phyloP scores from a whole-genome alignment of 1,284 basidiomycete species.

The Cutaneotrichosporon sp. region DNA sequence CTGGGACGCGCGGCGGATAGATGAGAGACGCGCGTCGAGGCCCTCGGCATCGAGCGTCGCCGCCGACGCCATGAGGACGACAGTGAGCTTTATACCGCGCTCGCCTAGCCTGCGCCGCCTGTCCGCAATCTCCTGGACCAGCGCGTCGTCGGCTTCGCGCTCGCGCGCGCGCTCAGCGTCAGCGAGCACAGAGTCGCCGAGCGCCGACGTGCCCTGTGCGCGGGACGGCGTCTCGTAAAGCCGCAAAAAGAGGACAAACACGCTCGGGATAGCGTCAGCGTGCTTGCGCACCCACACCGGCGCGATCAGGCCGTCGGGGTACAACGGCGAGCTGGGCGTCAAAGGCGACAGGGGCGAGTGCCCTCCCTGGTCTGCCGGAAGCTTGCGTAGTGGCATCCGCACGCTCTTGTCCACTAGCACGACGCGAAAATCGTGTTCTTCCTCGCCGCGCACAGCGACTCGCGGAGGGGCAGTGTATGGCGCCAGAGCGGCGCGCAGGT shows the following conservation, averaged over 20 bases:
- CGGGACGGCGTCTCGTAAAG: constrained; percentile 61
- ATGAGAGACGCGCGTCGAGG: constrained; percentile 75
- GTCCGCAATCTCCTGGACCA: constrained; percentile 69
- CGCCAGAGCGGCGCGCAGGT: constrained; percentile 57
- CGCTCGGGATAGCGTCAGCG: constrained; percentile 78
- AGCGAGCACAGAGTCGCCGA: constrained; percentile 17
- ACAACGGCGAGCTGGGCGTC: constrained; percentile 75
- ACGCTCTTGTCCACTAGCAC: constrained; percentile 74
- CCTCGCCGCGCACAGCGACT: constrained; percentile 44
- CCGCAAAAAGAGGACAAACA: constrained; percentile 83
- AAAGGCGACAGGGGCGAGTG: constrained; percentile 89
- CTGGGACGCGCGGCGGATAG: constrained; percentile 75
- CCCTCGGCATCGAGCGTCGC: constrained; percentile 74
- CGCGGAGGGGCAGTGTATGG: constrained; percentile 55
- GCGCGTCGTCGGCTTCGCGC: constrained; percentile 62
- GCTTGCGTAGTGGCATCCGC: constrained; percentile 80
- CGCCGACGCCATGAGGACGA: constrained; percentile 84
- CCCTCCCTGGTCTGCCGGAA: constrained; percentile 36
- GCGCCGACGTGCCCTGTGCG: neutral
- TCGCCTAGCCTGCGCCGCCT: constrained; percentile 74
- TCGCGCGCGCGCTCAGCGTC: constrained; percentile 56
- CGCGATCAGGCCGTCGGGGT: constrained; percentile 91
- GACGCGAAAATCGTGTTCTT: constrained; percentile 65
- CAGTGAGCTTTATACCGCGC: constrained; percentile 85
- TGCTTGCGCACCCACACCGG: constrained; percentile 98